Evolutionary conservation across 2,329 filamentous ascomycete species (phyloP).

Genomic region (Grosmannia penicillata): DNA sequence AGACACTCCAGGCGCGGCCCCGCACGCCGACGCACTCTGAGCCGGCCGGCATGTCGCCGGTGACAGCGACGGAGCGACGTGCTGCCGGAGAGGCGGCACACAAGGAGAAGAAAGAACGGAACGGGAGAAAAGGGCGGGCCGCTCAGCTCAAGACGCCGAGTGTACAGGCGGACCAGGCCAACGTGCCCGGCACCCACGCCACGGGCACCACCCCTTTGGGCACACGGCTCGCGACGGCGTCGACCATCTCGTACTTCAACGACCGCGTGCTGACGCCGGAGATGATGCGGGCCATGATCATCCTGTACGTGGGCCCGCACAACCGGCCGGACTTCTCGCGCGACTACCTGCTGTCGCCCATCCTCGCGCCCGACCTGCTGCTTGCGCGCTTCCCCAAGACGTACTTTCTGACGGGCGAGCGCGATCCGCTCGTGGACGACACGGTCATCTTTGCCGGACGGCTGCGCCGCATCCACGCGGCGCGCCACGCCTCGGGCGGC

Average conservation of each 20-base stretch:
- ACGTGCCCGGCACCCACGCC: background rate
- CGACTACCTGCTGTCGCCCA: slow-evolving; percentile 80
- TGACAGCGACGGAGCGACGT: background rate
- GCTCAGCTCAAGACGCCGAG: too few relatives aligned
- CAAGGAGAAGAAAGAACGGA: too few relatives aligned
- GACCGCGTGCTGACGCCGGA: slow-evolving; percentile 89
- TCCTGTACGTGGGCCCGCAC: slow-evolving; percentile 88
- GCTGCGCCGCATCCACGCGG: slow-evolving; percentile 63
- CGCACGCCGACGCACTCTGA: background rate
- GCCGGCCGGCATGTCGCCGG: background rate
- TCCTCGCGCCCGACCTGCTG: slow-evolving; percentile 73
- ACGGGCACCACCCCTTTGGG: slow-evolving; percentile 32
- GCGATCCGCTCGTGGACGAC: slow-evolving; percentile 90
- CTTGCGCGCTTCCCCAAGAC: slow-evolving; percentile 84
- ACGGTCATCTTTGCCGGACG: slow-evolving; percentile 91
- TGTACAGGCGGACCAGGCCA: background rate
- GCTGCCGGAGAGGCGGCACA: too few relatives aligned
- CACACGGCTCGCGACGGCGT: slow-evolving; percentile 84
- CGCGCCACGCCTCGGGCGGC: slow-evolving; percentile 32
- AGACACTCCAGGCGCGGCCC: background rate
- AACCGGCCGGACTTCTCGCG: slow-evolving; percentile 84
- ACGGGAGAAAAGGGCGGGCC: too few relatives aligned
- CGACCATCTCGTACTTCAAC: slow-evolving; percentile 97
- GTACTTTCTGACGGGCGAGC: slow-evolving; percentile 86
- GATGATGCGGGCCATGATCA: slow-evolving; percentile 99